Conservation (phyloP, 2,329 filamentous ascomycete genomes). For the Penicillium decumbens region DNA sequence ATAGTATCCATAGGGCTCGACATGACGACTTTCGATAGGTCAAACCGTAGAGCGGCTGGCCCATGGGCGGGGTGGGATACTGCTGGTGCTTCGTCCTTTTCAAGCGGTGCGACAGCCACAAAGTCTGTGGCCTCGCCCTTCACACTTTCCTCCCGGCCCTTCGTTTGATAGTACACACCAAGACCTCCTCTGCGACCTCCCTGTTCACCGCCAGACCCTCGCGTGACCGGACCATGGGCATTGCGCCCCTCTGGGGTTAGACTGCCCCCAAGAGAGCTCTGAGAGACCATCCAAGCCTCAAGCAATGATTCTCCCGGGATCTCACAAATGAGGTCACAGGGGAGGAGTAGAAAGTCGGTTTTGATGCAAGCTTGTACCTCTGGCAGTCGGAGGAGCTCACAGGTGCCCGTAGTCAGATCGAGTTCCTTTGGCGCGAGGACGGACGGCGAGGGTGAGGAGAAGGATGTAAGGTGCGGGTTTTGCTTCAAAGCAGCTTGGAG, state of each 20-base stretch:
- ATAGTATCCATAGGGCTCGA: slow-evolving; percentile 84
- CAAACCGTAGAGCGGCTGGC: slow-evolving; percentile 59
- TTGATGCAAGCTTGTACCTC: slow-evolving; percentile 75
- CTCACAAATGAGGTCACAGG: slow-evolving; percentile 91
- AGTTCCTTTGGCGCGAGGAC: slow-evolving; percentile 73
- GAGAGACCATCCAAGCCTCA: slow-evolving; percentile 87
- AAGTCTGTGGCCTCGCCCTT: slow-evolving; percentile 95
- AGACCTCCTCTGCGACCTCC: slow-evolving; percentile 69
- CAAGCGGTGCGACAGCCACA: slow-evolving; percentile 68
- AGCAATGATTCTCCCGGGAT: slow-evolving; percentile 75
- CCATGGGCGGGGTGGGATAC: slow-evolving; percentile 51
- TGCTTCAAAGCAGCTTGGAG: slow-evolving; percentile 47
- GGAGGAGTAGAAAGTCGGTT: slow-evolving; percentile 82
- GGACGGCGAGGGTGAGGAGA: slow-evolving; percentile 52
- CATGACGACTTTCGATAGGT: slow-evolving; percentile 74
- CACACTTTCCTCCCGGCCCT: slow-evolving; percentile 62
- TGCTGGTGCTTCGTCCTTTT: slow-evolving; percentile 47
- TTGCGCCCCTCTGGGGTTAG: slow-evolving; percentile 45
- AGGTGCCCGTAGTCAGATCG: slow-evolving; percentile 81
- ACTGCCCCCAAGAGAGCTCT: slow-evolving; percentile 62
- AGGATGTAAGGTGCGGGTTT: slow-evolving; percentile 49
- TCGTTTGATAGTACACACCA: slow-evolving; percentile 87
- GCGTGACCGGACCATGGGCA: slow-evolving; percentile 42
- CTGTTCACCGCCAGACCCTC: slow-evolving; percentile 51
- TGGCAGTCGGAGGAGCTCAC: slow-evolving; percentile 76